Evolutionary conservation across 179 eudicot genomes (phyloP).

Genomic region (Camellia oleifera): DNA sequence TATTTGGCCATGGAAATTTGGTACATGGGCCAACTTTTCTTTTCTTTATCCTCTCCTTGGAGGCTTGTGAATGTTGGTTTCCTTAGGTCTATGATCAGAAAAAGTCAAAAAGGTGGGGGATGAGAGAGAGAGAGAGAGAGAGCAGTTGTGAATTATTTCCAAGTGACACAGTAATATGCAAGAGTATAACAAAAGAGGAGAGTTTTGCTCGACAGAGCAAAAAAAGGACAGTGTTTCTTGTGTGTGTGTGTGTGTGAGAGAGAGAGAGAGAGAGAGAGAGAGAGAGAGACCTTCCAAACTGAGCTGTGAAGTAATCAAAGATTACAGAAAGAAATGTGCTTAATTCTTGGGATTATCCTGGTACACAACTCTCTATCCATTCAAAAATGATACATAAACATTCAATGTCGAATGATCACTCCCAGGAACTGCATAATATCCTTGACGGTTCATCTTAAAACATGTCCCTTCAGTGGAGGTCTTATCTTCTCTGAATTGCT

Average conservation of each 20-base stretch:
- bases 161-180: not conserved
- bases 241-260: not conserved
- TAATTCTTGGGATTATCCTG: not conserved
- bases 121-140: conserved; percentile 5
- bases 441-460: not conserved
- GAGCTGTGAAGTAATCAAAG: not conserved
- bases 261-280: not conserved
- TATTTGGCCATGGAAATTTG: not conserved
- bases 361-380: not conserved
- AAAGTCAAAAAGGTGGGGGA: not conserved
- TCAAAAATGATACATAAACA: not conserved
- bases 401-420: not conserved
- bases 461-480: not conserved
- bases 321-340: too few relatives aligned
- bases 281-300: not conserved
- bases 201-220: not conserved
- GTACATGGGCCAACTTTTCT: not conserved
- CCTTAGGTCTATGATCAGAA: not conserved
- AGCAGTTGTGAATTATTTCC: not conserved
- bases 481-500: not conserved
- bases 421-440: not conserved
- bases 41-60: not conserved
- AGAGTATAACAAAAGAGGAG: not conserved
- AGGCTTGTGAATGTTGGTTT: conserved; percentile 5
- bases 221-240: not conserved